Evolutionary conservation across 2,329 filamentous ascomycete species (phyloP), one percentile per base, ranked within the genome.

Genomic region (Huntiella savannae): DNA sequence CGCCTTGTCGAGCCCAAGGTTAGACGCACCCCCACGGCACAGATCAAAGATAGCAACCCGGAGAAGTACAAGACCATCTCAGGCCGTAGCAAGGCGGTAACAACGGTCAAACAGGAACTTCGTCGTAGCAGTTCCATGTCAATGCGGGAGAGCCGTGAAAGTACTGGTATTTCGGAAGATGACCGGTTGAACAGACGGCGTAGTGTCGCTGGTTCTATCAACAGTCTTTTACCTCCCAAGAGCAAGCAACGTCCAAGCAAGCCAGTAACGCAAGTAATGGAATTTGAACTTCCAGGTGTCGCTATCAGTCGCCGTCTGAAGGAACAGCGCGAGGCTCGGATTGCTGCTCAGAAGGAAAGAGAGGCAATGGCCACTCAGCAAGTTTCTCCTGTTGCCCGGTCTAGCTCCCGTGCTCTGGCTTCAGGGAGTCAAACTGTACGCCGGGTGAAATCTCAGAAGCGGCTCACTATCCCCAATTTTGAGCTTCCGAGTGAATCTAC

Each of bases 401-500:
- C 56, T 35, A 56, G 62, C 34, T 59, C 65, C 45, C 43, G 45
- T 15, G 44, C 36, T 4, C 41, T 45, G 19, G 43, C 43, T 19
- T 33, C 40, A 10, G 33, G 16, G 8, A 40, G 37, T 2, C 43
- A 43, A 10, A 46, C 36, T 6, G 19, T 50, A 12, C 60, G 63
- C 47, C 65, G 67, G 49, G 59, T 65, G 43, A 73, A 66, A 54
- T 70, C 68, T 15, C 63, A 58, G 40, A 77, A 68, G 53, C 58
- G 62, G n/a, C 64, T 67, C 13, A 70, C 70, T 1, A 66, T 66
- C 17, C 65, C 75, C 8, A 66, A 60, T 4, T 79, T 79, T 58
- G 73, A 78, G 58, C 63, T 80, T 38, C 74, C 75, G 0, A 75
- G 75, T 6, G 76, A 79, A 54, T 70, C 69, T 3, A 69, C 78